phyloP scores from a whole-genome alignment of 345 rosid genomes.

The Aethionema arabicum region DNA sequence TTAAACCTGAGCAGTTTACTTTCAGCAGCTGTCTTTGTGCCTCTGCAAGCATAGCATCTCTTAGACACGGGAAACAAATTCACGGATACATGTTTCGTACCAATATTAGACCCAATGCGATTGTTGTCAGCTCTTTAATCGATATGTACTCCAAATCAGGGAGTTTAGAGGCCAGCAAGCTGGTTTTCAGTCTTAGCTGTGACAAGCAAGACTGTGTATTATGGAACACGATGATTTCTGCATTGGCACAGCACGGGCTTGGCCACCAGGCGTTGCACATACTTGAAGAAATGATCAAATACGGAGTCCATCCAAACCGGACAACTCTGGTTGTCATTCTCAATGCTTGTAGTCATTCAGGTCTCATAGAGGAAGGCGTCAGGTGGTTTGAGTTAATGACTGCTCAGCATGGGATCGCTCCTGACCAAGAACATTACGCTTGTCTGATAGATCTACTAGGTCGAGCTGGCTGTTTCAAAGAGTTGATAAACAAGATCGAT shows the following conservation, averaged over 20 bases:
- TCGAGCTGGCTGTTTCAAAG: conserved; percentile 55
- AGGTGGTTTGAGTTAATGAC: conserved; percentile 53
- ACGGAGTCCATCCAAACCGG: conserved; percentile 53
- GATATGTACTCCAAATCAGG: conserved; percentile 90
- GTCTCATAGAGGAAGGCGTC: conserved; percentile 62
- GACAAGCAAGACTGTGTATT: conserved; percentile 54
- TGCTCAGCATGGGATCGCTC: conserved; percentile 44
- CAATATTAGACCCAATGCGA: conserved; percentile 52
- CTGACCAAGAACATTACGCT: conserved; percentile 70
- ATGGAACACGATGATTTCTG: conserved; percentile 88
- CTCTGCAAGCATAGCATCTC: conserved; percentile 62
- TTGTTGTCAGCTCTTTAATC: conserved; percentile 71
- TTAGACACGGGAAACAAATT: conserved; percentile 69
- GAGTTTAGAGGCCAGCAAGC: conserved; percentile 45
- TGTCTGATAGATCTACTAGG: conserved; percentile 78
- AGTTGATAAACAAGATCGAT: conserved; percentile 47
- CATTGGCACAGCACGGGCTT: conserved; percentile 68
- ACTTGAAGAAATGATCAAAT: conserved; percentile 53
- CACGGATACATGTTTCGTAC: conserved; percentile 58
- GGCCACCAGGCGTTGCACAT: conserved; percentile 54
- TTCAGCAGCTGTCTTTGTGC: conserved; percentile 81
- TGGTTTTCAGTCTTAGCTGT: conserved; percentile 45
- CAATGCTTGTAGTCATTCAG: conserved; percentile 71
- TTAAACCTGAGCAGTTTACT: conserved; percentile 71
- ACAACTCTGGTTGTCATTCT: conserved; percentile 62